phyloP scores from a whole-genome alignment of 768 basidiomycete species.

The Terana coerulea region DNA sequence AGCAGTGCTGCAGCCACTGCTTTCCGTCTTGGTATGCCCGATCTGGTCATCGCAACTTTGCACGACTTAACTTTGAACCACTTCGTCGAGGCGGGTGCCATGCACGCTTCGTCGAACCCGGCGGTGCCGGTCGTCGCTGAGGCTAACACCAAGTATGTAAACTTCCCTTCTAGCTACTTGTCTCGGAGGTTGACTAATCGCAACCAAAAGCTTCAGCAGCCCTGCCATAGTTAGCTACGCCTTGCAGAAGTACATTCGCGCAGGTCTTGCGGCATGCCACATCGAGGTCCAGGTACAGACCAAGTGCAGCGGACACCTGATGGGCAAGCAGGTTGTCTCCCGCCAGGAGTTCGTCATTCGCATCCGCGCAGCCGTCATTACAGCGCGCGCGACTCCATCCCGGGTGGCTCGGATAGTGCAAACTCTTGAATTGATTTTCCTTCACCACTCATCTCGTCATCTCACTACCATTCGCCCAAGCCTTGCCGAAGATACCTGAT shows the following conservation, averaged over 20 bases:
- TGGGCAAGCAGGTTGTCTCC: slow-evolving; percentile 80
- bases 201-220: slow-evolving; percentile 63
- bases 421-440: too few relatives aligned
- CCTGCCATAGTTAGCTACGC: slow-evolving; percentile 74
- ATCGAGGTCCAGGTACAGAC: slow-evolving; percentile 84
- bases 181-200: too few relatives aligned
- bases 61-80: slow-evolving; percentile 76
- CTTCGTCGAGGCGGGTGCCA: slow-evolving; percentile 50
- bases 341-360: slow-evolving; percentile 72
- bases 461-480: too few relatives aligned
- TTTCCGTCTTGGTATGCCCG: slow-evolving; percentile 73
- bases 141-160: slow-evolving; percentile 71
- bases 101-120: slow-evolving; percentile 35
- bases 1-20: slow-evolving; percentile 80
- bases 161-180: neutral
- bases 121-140: slow-evolving; percentile 72
- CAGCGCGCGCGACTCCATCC: slow-evolving; percentile 75
- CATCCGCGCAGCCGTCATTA: slow-evolving; percentile 71
- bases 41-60: slow-evolving; percentile 74
- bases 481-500: too few relatives aligned
- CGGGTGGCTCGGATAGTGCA: slow-evolving; percentile 72
- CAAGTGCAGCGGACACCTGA: slow-evolving; percentile 74
- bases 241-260: slow-evolving; percentile 60
- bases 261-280: slow-evolving; percentile 72
- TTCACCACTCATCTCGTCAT: too few relatives aligned